These are phyloP conservation scores for Cutaneotrichosporon sp. DNA, from an alignment of 1,284 basidiomycete species.

Conservation along the genomic window DNA sequence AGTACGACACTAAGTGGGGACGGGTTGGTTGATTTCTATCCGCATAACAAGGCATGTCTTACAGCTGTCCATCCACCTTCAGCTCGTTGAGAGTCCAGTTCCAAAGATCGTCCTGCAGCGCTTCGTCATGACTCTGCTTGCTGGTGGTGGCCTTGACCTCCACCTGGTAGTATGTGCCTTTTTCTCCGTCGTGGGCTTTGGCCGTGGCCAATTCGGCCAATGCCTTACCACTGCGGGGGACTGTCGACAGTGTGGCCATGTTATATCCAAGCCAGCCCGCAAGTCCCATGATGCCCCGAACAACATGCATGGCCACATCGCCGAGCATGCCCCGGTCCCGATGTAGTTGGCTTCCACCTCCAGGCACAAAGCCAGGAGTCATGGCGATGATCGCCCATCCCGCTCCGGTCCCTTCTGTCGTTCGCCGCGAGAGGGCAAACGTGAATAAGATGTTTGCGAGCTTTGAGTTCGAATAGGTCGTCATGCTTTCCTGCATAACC, in stretches of 20 bases:
- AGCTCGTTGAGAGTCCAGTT: slow-evolving; percentile 17
- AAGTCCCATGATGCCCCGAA: not conserved
- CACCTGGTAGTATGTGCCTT: slow-evolving; percentile 18
- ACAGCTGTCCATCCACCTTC: not conserved
- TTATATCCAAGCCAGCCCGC: not conserved
- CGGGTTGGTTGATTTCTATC: too few species aligned
- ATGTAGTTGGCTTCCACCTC: not conserved
- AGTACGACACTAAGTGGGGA: too few species aligned
- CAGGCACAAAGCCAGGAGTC: slow-evolving; percentile 24
- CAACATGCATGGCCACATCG: not conserved
- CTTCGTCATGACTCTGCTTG: slow-evolving; percentile 10
- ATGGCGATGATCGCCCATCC: slow-evolving; percentile 19
- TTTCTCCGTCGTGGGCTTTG: slow-evolving; percentile 7
- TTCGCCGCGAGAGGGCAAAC: slow-evolving; percentile 14
- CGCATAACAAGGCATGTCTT: not conserved
- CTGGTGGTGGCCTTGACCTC: slow-evolving; percentile 10
- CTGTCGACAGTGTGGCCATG: not conserved
- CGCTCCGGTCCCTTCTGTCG: not conserved
- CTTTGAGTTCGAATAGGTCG: slow-evolving; percentile 8
- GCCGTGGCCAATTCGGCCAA: slow-evolving; percentile 11
- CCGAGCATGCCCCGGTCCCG: not conserved
- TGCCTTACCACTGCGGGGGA: not conserved
- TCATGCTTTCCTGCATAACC: not conserved
- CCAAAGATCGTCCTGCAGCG: slow-evolving; percentile 23
- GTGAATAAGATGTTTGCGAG: slow-evolving; percentile 20